phyloP scores from a whole-genome alignment of 805 yeast species.

The Jamesozyma hellenica region DNA sequence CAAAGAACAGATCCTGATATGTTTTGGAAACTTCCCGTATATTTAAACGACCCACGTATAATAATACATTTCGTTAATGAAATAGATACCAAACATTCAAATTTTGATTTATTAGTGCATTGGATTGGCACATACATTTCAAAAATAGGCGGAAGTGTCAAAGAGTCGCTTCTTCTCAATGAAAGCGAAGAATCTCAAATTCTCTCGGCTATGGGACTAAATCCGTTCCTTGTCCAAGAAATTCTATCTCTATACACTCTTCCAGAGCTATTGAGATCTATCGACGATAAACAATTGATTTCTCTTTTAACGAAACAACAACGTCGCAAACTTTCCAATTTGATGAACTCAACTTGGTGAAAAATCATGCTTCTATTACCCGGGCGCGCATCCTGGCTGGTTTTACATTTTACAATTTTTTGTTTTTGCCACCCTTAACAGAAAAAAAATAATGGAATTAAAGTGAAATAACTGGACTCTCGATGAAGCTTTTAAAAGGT shows the following conservation, averaged over 20 bases:
- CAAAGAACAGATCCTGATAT: slow-evolving; percentile 13
- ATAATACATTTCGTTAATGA: slow-evolving; percentile 5
- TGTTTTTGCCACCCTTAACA: slow-evolving; percentile 4
- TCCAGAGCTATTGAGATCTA: background rate
- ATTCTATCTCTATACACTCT: background rate
- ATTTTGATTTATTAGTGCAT: background rate
- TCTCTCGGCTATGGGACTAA: background rate
- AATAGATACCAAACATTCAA: background rate
- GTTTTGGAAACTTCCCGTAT: slow-evolving; percentile 18
- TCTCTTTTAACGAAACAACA: background rate
- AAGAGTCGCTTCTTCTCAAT: background rate
- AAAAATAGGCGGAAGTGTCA: background rate
- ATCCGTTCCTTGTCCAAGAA: background rate
- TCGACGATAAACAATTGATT: background rate
- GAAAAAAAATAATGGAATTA: no score
- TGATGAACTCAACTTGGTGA: slow-evolving; percentile 1
- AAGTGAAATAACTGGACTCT: background rate
- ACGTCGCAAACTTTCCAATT: background rate
- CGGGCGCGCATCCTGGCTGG: background rate
- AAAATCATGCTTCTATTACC: background rate
- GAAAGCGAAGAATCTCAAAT: background rate
- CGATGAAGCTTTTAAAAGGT: background rate
- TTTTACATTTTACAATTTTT: background rate
- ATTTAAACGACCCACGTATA: slow-evolving; percentile 5
- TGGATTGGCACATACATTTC: background rate